Base-by-base conservation (phyloP, 495 filamentous ascomycete genomes). In the Hypoxylon fragiforme region DNA sequence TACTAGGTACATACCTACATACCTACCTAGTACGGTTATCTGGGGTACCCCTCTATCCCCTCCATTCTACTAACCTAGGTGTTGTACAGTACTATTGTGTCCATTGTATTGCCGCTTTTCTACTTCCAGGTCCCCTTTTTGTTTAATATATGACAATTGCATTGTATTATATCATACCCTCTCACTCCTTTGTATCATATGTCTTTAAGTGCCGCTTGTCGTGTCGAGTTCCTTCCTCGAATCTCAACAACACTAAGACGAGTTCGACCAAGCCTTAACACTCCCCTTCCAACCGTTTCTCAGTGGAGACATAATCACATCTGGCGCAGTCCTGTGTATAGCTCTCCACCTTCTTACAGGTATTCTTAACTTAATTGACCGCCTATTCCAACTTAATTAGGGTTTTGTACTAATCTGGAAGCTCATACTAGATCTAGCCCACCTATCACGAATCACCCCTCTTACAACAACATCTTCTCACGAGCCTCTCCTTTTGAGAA, bases 201-300 rank as follows among this genome's bases (percentile, higher is more conserved):
- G 53, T 62, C 65, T 57, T 30, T 61, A 9, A 58, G 62, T 22
- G 60, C 65, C 34, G 45, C 58, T 41, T 46, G 46, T 36, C 65
- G 62, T 39, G 39, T 63, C 62, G 55, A 62, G 49, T 56, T 35
- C 42, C 11, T 60, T 30, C 52, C 65, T 54, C 65, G 59, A 53
- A 24, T 51, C 57, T 63, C 62, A 52, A 53, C 53, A 52, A 46
- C 49, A 40, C 36, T 31, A 21, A 42, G 48, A 57, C 47, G 58
- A 44, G 20, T 57, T 32, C 52, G 63, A 44, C 21, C 45, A 45
- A 63, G 50, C 52, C 49, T 55, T 34, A 4, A 28, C 9, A 28
- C 24, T 36, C 37, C 48, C 26, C 36, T 52, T 18, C 50, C 28
- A 46, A 53, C 60, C 35, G 28, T 39, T 44, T 35, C 50, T 32